phyloP scores from a whole-genome alignment of 176 grass and related monocot species.

The Carex pumila region DNA sequence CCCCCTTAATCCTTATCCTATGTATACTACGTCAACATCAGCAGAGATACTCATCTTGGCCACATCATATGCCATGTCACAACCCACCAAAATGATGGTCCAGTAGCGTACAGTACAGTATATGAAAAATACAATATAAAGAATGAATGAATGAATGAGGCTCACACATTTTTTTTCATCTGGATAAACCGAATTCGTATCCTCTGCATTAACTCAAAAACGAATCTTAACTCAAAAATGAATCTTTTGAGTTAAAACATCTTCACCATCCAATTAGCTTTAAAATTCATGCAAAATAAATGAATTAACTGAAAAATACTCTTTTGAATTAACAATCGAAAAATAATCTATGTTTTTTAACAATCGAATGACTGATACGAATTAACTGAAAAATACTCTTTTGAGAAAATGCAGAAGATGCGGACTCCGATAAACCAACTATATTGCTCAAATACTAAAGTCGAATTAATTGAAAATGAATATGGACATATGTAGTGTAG shows the following conservation, averaged over 20 bases:
- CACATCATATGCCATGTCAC: background rate
- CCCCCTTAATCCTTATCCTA: background rate
- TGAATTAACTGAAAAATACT: no score
- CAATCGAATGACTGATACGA: no score
- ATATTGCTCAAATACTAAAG: background rate
- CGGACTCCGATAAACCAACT: background rate
- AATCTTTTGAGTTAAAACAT: no score
- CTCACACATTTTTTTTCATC: background rate
- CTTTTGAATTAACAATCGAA: no score
- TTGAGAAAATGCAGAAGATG: no score
- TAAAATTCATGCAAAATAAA: no score
- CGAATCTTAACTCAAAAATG: no score
- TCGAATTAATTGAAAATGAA: background rate
- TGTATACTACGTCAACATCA: background rate
- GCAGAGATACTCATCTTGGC: background rate
- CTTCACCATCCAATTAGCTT: no score
- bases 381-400: no score
- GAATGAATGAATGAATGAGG: background rate
- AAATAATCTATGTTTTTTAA: no score
- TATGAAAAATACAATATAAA: background rate
- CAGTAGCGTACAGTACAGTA: background rate
- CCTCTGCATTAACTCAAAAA: no score
- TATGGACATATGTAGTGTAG: no score
- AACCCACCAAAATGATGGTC: conserved; percentile 9
- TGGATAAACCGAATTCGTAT: background rate